Evolutionary conservation across 352 stramenopile species (phyloP).

Genomic region (Nothophytophthora sp.): DNA sequence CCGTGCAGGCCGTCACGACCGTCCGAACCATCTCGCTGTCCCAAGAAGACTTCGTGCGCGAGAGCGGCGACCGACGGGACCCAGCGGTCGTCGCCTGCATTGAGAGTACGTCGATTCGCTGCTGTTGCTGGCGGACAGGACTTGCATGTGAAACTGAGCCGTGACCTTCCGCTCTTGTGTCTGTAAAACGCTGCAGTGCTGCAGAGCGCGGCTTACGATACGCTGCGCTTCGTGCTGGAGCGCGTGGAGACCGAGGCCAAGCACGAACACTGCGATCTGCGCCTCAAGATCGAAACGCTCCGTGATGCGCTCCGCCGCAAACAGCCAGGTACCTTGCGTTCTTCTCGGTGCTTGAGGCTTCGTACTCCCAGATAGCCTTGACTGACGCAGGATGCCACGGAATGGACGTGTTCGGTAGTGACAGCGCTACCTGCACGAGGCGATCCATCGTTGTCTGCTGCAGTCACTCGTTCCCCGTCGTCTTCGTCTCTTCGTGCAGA

Average conservation of each 20-base stretch:
- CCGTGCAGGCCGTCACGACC: slow-evolving; percentile 33
- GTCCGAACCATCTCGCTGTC: slow-evolving; percentile 35
- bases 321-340: slow-evolving; percentile 9
- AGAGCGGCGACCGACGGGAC: slow-evolving; percentile 41
- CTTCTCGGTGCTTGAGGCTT: no score
- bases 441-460: background rate
- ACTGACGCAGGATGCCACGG: slow-evolving; percentile 3
- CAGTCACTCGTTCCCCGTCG: background rate
- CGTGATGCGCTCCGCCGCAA: slow-evolving; percentile 26
- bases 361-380: background rate
- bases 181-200: slow-evolving; percentile 24
- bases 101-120: slow-evolving; percentile 28
- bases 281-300: slow-evolving; percentile 32
- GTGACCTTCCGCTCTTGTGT: background rate
- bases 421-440: background rate
- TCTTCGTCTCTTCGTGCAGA: background rate
- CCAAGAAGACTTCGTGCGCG: slow-evolving; percentile 39
- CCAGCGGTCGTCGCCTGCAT: slow-evolving; percentile 17
- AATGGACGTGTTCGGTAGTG: background rate
- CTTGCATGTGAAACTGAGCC: background rate
- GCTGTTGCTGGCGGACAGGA: background rate
- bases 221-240: slow-evolving; percentile 48
- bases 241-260: slow-evolving; percentile 48
- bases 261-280: slow-evolving; percentile 42
- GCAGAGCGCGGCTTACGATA: slow-evolving; percentile 51